Evolutionary conservation across 129 eudicot species (phyloP).

Genomic region (Lonicera japonica): DNA sequence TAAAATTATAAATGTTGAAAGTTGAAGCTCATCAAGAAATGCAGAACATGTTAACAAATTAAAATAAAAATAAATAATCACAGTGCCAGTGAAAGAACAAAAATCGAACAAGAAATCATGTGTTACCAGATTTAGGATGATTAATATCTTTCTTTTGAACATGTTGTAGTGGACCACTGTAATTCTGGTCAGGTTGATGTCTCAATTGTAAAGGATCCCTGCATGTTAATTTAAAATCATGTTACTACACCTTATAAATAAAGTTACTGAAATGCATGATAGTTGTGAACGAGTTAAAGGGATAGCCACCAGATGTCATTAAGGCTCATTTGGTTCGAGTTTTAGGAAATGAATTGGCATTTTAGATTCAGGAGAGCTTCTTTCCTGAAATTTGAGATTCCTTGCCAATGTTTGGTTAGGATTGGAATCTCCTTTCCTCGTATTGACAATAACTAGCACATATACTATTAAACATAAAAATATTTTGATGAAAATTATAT

Average conservation of each 20-base stretch:
- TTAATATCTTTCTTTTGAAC: constrained; percentile 55
- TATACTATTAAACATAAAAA: too few relatives aligned
- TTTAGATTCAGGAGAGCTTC: too few relatives aligned
- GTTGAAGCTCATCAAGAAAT: neutral
- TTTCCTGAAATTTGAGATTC: too few relatives aligned
- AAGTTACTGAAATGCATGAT: neutral
- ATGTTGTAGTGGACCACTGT: constrained; percentile 71
- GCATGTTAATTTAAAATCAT: constrained; percentile 18
- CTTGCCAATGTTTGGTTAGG: too few relatives aligned
- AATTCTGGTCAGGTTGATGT: constrained; percentile 46
- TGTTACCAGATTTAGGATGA: constrained; percentile 42
- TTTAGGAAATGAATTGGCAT: too few relatives aligned
- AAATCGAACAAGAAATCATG: too few relatives aligned
- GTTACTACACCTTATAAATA: constrained; percentile 2
- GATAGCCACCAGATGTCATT: neutral
- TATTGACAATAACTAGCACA: too few relatives aligned
- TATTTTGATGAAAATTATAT: too few relatives aligned
- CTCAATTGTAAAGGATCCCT: constrained; percentile 61
- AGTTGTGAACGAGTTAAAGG: neutral
- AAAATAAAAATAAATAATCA: too few relatives aligned
- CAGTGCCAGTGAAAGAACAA: too few relatives aligned
- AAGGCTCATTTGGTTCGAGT: neutral
- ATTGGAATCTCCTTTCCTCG: too few relatives aligned
- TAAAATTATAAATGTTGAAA: neutral
- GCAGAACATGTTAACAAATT: constrained; percentile 5